Percentiles rank a stretch among this genome's conserved stretches.
phyloP scores from a whole-genome alignment of 768 basidiomycete species.

The Boletus huronensis region DNA sequence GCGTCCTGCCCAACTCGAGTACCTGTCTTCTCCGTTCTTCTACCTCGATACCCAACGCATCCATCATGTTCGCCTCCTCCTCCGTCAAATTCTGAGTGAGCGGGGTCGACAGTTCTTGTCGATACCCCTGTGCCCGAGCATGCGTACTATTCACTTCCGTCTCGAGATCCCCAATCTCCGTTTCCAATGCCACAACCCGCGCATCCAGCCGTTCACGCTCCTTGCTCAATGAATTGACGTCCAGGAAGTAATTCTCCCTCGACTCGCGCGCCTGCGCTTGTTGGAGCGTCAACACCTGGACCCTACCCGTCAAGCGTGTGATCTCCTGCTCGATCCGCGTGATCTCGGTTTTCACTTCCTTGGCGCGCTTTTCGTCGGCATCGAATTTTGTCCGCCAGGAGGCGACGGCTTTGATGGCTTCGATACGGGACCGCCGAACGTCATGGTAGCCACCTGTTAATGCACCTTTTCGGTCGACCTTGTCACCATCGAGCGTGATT shows the following conservation, averaged over 20 bases:
- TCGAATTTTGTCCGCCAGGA: slow-evolving; percentile 73
- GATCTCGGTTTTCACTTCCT: slow-evolving; percentile 73
- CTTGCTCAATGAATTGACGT: slow-evolving; percentile 52
- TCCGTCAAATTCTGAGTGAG: slow-evolving; percentile 70
- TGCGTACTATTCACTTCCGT: slow-evolving; percentile 62
- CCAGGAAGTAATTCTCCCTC: slow-evolving; percentile 62
- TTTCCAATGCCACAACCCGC: slow-evolving; percentile 61
- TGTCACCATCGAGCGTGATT: slow-evolving; percentile 96
- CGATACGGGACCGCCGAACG: slow-evolving; percentile 82
- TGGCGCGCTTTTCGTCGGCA: slow-evolving; percentile 56
- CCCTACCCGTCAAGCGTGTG: slow-evolving; percentile 66
- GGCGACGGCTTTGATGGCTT: slow-evolving; percentile 74
- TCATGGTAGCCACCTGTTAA: slow-evolving; percentile 97
- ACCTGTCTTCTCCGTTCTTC: slow-evolving; percentile 71
- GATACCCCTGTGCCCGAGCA: slow-evolving; percentile 61
- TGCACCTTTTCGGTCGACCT: slow-evolving; percentile 93
- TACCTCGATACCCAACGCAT: slow-evolving; percentile 66
- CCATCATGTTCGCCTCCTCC: slow-evolving; percentile 68
- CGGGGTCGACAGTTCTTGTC: slow-evolving; percentile 67
- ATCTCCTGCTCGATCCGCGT: slow-evolving; percentile 80
- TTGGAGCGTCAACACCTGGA: slow-evolving; percentile 67
- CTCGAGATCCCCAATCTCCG: slow-evolving; percentile 66
- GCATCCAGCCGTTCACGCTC: slow-evolving; percentile 70
- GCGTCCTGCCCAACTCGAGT: slow-evolving; percentile 61
- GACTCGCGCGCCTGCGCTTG: slow-evolving; percentile 67